These are phyloP conservation scores for Podospora sp. DNA, from an alignment of 495 filamentous ascomycete species.

Conservation along the genomic window DNA sequence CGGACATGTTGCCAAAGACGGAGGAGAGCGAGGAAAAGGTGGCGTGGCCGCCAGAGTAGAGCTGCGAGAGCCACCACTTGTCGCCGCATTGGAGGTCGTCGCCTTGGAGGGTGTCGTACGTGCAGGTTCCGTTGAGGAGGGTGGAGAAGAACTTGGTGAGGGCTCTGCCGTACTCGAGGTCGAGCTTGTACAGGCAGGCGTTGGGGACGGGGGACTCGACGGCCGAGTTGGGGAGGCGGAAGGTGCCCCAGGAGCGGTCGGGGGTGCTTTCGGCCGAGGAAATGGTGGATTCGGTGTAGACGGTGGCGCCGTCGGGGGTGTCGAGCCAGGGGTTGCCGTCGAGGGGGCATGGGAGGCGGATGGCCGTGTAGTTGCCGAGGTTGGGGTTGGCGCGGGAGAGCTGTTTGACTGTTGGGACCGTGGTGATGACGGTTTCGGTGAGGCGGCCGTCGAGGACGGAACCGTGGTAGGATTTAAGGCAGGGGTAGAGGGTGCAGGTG, in stretches of 20 bases:
- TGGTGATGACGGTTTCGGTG: not conserved
- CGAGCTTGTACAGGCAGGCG: slow-evolving; percentile 11
- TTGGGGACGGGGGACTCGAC: not conserved
- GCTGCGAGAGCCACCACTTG: slow-evolving; percentile 1
- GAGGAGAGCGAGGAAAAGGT: not conserved
- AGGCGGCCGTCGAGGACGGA: not conserved
- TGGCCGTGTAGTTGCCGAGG: slow-evolving; percentile 3
- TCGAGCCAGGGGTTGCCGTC: not conserved
- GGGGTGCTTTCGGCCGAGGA: not conserved
- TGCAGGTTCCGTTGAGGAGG: slow-evolving; percentile 3
- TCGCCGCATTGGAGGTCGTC: not conserved
- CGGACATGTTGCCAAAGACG: not conserved
- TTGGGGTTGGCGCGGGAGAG: not conserved
- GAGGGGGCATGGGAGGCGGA: not conserved
- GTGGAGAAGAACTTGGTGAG: not conserved
- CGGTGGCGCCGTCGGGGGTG: not conserved
- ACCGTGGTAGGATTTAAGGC: slow-evolving; percentile 5
- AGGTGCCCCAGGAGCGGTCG: not conserved
- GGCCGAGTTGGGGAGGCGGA: not conserved
- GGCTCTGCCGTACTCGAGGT: not conserved
- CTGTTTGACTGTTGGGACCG: not conserved
- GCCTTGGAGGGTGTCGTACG: slow-evolving; percentile 1
- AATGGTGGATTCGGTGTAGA: not conserved
- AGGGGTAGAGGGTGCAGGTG: slow-evolving; percentile 6
- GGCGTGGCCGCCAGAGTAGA: not conserved